These are phyloP conservation scores for Herpotrichia juniperi DNA, from an alignment of 2,329 filamentous ascomycete genomes.

Conservation along the genomic window DNA sequence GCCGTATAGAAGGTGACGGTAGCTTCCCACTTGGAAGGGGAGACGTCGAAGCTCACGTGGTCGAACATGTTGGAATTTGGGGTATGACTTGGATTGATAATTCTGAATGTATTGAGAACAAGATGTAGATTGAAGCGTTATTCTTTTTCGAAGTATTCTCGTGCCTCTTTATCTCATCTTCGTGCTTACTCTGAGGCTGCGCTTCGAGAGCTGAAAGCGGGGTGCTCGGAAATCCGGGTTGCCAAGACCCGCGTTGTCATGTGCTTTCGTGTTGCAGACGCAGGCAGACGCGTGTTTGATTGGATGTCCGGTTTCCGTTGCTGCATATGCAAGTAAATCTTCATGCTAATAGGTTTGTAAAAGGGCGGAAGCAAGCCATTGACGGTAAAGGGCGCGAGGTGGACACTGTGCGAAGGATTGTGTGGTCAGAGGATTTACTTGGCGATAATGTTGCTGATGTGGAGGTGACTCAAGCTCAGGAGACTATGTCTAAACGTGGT, in stretches of 20 bases:
- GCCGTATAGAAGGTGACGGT: slow-evolving; percentile 27
- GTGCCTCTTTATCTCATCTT: background rate
- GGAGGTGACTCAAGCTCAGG: too few species aligned
- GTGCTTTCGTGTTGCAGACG: background rate
- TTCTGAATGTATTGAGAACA: background rate
- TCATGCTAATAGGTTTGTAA: too few species aligned
- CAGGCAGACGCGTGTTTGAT: too few species aligned
- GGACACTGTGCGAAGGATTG: too few species aligned
- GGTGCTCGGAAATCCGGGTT: background rate
- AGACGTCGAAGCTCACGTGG: slow-evolving; percentile 28
- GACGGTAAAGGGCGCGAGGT: too few species aligned
- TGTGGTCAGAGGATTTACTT: too few species aligned
- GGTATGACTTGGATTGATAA: background rate
- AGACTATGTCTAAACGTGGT: too few species aligned
- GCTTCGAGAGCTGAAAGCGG: slow-evolving; percentile 1
- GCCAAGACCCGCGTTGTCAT: background rate
- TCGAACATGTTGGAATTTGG: slow-evolving; percentile 13
- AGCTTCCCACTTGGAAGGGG: slow-evolving; percentile 20
- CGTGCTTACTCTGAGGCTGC: background rate
- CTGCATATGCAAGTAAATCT: too few species aligned
- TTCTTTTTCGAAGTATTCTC: background rate
- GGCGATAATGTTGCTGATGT: too few species aligned
- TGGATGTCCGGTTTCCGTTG: too few species aligned
- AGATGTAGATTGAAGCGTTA: background rate
- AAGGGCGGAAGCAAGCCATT: too few species aligned